Evolutionary conservation across 306 rosid species (phyloP).

Genomic region (Parietaria judaica): DNA sequence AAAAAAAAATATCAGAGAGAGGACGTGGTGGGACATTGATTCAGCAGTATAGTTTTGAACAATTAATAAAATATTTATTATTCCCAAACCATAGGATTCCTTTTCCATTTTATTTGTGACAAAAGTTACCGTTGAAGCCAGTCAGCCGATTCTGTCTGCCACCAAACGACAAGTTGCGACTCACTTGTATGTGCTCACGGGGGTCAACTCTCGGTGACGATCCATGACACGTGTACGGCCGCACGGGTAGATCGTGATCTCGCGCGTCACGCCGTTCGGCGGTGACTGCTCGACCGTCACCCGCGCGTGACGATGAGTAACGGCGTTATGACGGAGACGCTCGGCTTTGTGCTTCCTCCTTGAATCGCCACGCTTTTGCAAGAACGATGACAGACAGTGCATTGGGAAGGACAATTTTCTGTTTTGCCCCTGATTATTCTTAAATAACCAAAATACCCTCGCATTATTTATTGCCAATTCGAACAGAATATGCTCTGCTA

Average conservation of each 20-base stretch:
- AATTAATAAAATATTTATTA: too few species aligned
- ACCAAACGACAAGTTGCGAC: background rate
- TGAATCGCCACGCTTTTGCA: background rate
- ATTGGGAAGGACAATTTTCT: constrained; percentile 2
- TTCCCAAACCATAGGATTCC: constrained; percentile 21
- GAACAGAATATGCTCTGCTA: background rate
- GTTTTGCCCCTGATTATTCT: background rate
- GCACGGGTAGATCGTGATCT: constrained; percentile 1
- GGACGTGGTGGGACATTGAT: too few species aligned
- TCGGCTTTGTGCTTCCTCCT: background rate
- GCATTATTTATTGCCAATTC: background rate
- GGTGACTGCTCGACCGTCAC: background rate
- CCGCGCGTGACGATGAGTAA: background rate
- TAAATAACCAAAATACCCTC: constrained; percentile 2
- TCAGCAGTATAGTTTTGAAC: too few species aligned
- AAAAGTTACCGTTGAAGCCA: constrained; percentile 15
- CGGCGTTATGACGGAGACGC: background rate
- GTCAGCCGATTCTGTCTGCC: background rate
- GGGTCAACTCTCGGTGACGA: constrained; percentile 4
- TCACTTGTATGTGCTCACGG: constrained; percentile 19
- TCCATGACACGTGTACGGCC: constrained; percentile 22
- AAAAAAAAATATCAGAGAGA: too few species aligned
- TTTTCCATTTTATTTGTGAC: background rate
- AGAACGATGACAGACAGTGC: constrained; percentile 2
- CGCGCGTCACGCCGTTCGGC: constrained; percentile 4